Evolutionary conservation across 2,329 filamentous ascomycete species (phyloP).

Genomic region (Hypoxylon rubiginosum): DNA sequence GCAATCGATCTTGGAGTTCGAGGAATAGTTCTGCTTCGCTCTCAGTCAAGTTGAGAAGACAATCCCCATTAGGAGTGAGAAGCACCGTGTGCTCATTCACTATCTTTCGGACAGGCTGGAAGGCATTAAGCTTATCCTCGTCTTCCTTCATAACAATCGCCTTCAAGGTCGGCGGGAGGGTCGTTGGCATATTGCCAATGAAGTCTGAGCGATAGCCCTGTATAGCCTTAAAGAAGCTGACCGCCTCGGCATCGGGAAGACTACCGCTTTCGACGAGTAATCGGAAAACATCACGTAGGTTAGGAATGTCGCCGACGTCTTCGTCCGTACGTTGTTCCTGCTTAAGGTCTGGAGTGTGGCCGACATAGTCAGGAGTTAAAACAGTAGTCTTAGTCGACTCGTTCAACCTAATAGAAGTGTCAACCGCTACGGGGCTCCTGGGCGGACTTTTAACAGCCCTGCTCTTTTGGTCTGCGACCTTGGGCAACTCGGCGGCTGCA

Average conservation of each 20-base stretch:
- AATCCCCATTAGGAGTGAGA: conserved; percentile 81
- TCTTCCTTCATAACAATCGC: conserved; percentile 67
- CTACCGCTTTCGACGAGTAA: conserved; percentile 54
- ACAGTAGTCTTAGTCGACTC: conserved; percentile 55
- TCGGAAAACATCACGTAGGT: conserved; percentile 55
- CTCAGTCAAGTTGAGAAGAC: conserved; percentile 76
- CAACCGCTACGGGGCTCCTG: conserved; percentile 47
- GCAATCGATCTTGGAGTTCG: conserved; percentile 73
- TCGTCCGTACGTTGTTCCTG: conserved; percentile 49
- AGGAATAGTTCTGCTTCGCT: conserved; percentile 80
- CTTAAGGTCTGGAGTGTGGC: conserved; percentile 46
- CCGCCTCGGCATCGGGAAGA: conserved; percentile 53
- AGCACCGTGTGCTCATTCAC: conserved; percentile 76
- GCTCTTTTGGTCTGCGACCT: conserved; percentile 43
- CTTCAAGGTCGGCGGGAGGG: conserved; percentile 58
- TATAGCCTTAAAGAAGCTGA: conserved; percentile 58
- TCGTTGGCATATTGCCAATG: conserved; percentile 45
- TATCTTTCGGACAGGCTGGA: conserved; percentile 71
- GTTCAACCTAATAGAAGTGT: conserved; percentile 52
- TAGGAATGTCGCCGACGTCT: conserved; percentile 52
- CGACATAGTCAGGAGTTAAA: conserved; percentile 53
- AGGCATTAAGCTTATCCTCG: conserved; percentile 66
- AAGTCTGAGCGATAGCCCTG: conserved; percentile 54
- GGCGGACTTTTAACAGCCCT: conserved; percentile 46
- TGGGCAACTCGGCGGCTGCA: conserved; percentile 40